Conservation (phyloP, 2,329 filamentous ascomycete genomes). For the Tolypocladium tundrense region DNA sequence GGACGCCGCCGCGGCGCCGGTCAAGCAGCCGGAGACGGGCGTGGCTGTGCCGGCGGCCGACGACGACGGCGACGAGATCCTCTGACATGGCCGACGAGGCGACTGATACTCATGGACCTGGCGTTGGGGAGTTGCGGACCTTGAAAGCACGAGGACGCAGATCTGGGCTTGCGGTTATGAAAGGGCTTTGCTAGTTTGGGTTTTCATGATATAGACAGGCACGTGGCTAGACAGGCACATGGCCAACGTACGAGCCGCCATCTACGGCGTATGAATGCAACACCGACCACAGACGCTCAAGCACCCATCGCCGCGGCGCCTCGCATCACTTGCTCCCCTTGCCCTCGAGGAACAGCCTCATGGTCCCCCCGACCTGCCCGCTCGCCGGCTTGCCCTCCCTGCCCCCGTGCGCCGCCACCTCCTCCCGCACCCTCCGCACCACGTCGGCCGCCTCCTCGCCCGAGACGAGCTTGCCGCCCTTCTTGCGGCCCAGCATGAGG, state of each 20-base stretch:
- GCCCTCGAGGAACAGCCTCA: constrained; percentile 32
- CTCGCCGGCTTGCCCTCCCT: constrained; percentile 34
- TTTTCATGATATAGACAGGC: not conserved
- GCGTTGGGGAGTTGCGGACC: constrained; percentile 1
- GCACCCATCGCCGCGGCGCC: not conserved
- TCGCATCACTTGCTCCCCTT: constrained; percentile 3
- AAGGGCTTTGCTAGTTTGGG: not conserved
- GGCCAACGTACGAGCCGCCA: not conserved
- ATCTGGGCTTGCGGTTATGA: not conserved
- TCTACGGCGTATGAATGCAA: not conserved
- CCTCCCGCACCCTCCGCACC: constrained; percentile 30
- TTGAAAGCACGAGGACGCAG: not conserved
- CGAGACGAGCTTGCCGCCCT: constrained; percentile 49
- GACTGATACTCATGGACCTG: not conserved
- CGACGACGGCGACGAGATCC: constrained; percentile 22
- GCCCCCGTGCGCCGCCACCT: constrained; percentile 22
- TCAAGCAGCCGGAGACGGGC: not conserved
- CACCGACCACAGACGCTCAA: not conserved
- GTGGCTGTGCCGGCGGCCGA: constrained; percentile 5
- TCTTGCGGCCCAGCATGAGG: constrained; percentile 56
- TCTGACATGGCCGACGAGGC: constrained; percentile 9
- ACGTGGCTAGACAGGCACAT: not conserved
- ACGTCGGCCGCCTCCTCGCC: constrained; percentile 50
- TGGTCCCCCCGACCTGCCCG: constrained; percentile 32
- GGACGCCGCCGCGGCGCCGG: constrained; percentile 5